These are phyloP conservation scores for Alternaria arbusti DNA, from an alignment of 2,329 filamentous ascomycete genomes.

Conservation along the genomic window DNA sequence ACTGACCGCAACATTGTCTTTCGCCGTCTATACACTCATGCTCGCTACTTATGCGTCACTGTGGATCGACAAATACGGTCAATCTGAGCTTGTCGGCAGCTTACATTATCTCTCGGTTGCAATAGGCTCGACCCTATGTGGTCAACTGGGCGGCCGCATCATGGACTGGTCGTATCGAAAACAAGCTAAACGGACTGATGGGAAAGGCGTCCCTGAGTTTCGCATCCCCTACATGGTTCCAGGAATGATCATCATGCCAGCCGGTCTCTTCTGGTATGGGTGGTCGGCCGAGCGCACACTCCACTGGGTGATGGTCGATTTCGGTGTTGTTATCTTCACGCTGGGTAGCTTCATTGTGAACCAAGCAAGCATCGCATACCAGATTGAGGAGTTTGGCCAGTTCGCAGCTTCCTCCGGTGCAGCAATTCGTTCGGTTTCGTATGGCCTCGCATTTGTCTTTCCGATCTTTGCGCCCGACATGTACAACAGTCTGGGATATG, in stretches of 20 bases:
- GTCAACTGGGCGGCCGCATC: slow-evolving; percentile 47
- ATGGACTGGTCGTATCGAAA: slow-evolving; percentile 29
- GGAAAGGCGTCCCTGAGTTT: slow-evolving; percentile 8
- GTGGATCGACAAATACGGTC: slow-evolving; percentile 28
- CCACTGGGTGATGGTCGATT: slow-evolving; percentile 61
- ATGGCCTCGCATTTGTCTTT: slow-evolving; percentile 32
- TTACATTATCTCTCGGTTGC: slow-evolving; percentile 58
- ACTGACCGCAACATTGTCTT: background rate
- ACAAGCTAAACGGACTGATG: background rate
- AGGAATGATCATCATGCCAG: slow-evolving; percentile 33
- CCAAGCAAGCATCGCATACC: slow-evolving; percentile 31
- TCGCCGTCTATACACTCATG: slow-evolving; percentile 10
- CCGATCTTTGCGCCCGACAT: slow-evolving; percentile 47
- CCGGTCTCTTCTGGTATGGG: slow-evolving; percentile 54
- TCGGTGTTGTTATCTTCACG: slow-evolving; percentile 55
- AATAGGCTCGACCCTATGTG: slow-evolving; percentile 60
- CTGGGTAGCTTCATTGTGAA: background rate
- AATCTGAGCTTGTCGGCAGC: slow-evolving; percentile 16
- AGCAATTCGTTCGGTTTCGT: slow-evolving; percentile 6
- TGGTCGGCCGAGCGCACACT: slow-evolving; percentile 59
- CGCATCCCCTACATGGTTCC: slow-evolving; percentile 6
- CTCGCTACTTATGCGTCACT: slow-evolving; percentile 30
- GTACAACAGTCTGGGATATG: slow-evolving; percentile 43
- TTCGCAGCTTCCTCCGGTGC: slow-evolving; percentile 18
- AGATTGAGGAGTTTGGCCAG: slow-evolving; percentile 17